Evolutionary conservation across 2,329 filamentous ascomycete genomes (phyloP).

Genomic region (Ophiosphaerella herpotricha): DNA sequence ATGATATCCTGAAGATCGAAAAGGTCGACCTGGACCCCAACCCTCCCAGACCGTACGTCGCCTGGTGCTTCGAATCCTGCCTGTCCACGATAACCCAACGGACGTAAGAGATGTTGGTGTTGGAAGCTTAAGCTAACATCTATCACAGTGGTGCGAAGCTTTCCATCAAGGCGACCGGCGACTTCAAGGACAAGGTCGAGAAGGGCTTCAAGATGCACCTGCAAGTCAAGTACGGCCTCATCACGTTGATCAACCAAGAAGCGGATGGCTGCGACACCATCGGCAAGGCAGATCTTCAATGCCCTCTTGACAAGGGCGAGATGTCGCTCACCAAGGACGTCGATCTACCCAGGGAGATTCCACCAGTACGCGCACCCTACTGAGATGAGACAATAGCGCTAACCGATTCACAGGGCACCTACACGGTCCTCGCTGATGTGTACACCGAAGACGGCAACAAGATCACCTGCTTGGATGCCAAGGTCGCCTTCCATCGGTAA

Average conservation of each 20-base stretch:
- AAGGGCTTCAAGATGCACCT: constrained; percentile 81
- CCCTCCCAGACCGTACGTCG: constrained; percentile 79
- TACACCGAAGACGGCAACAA: constrained; percentile 71
- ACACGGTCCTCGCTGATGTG: constrained; percentile 86
- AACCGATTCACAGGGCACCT: constrained; percentile 69
- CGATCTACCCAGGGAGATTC: constrained; percentile 82
- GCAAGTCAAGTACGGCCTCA: constrained; percentile 91
- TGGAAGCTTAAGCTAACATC: constrained; percentile 7
- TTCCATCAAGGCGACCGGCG: constrained; percentile 76
- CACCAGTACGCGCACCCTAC: constrained; percentile 68
- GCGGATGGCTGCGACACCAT: constrained; percentile 90
- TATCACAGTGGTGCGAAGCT: constrained; percentile 72
- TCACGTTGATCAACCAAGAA: constrained; percentile 80
- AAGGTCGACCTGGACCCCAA: constrained; percentile 83
- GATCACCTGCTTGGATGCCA: constrained; percentile 86
- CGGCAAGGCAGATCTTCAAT: constrained; percentile 83
- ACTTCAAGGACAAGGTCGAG: constrained; percentile 72
- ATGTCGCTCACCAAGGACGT: constrained; percentile 78
- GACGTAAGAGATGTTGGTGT: background rate
- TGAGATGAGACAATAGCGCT: constrained; percentile 6
- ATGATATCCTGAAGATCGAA: constrained; percentile 76
- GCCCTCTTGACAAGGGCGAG: constrained; percentile 81
- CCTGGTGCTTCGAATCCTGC: background rate
- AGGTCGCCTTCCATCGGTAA: constrained; percentile 63
- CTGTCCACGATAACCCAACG: background rate